Base-by-base conservation (phyloP, 495 filamentous ascomycete species). In the Annulohypoxylon moriforme region DNA sequence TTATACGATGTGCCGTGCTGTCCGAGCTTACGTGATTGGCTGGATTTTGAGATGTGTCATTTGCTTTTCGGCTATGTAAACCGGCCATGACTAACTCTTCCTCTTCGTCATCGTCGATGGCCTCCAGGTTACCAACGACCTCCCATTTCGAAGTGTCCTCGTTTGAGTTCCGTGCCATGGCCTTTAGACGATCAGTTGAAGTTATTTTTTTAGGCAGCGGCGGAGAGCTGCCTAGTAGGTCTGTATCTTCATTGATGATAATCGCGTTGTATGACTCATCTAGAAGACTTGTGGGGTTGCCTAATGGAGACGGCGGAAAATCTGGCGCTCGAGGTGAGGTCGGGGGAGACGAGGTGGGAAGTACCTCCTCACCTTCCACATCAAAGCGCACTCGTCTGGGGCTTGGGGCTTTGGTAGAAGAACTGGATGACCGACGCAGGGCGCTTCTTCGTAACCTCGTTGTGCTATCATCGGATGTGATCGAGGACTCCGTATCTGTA, bases 381-480 rank as follows among this genome's bases (percentile, higher is more conserved):
- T 86, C 81, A 57, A 88, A 88, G 22, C 86, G 85, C 24, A 88
- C 86, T 56, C 84, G 79, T 11, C 85, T 81, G 3, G 85, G 85
- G 62, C 86, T 87, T 46, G 78, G 76, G 46, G 36, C 64, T 38
- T 82, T 86, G 20, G 70, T 75, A 14, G 81, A 82, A 55, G 68
- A 78, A 52, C 64, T 77, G 13, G 84, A 86, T 11, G 82, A 78
- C 42, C 85, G 79, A 25, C 86, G 82, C 29, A 87, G 73, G 38
- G 85, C 85, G 66, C 86, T 87, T 34, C 84, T 79, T 27, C 80
- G 81, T 18, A 70, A 57, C 29, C 78, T 76, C 4, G 77, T 68
- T 38, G 80, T 78, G 71, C 81, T 84, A 46, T 77, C 66, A 44
- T 83, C 80, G 7, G 86, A 86, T 20, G 70, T 71, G 7, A 80